Base-by-base conservation (phyloP, 83 land plant species). In the Larix sibirica region DNA sequence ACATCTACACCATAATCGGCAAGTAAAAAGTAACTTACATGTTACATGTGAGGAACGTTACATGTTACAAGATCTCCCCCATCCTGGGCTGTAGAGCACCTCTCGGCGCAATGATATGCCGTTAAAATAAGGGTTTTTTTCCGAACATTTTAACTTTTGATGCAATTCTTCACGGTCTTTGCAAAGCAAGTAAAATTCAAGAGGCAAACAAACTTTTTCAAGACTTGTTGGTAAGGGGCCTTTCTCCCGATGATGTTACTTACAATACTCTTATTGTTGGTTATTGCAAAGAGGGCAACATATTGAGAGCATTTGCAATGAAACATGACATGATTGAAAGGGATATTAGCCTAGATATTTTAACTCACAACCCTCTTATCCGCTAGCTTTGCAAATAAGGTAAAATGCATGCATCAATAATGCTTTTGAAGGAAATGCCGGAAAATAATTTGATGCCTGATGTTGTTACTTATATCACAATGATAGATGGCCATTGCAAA, bases 401-500 rank as follows among this genome's bases (percentile, higher is more conserved):
- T n/a, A 75, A 81, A 33, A 12, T 81, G 28, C 66, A 79, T 12
- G 85, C 87, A 47, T 88, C 92, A 10, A 23, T 74, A 62, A 64
- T 64, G 40, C 62, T 94, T 69, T 85, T 89, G 65, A 86, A 83
- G 68, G 92, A 91, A 70, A 90, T 90, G 82, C 76, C 81, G 80
- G 76, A 18, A 21, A 81, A 24, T 60, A 87, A 84, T 21, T 81
- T 89, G 63, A 47, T 4, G 18, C 91, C 91, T 36, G 84, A 85
- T 85, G 73, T 77, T 31, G 54, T 77, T 28, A 81, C 81, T 44
- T 92, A 85, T 24, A 86, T 79, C n/a, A 83, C 88, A 36, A 14
- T 93, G 73, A 81, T 93, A 66, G 85, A 90, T 82, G 87, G 87
- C 1, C 83, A 86, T 44, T 86, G 89, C 86, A 94, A 86, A 42